Percentiles rank a stretch among this genome's conserved stretches.
These are phyloP conservation scores for Macadamia integrifolia DNA, from an alignment of 164 flowering plant species.

Conservation along the genomic window DNA sequence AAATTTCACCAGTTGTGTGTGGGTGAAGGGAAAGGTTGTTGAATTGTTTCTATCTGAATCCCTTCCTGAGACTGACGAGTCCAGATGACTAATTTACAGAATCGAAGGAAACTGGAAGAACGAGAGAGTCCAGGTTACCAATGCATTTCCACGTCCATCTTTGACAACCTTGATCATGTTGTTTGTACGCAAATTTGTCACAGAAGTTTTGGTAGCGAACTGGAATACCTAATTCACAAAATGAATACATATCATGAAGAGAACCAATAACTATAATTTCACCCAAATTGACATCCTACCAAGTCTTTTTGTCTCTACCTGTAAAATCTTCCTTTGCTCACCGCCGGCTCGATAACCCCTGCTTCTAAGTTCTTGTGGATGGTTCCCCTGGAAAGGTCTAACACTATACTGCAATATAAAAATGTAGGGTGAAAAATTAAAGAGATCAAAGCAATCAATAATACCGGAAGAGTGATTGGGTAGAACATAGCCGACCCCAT, in stretches of 20 bases:
- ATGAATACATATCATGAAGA: not conserved
- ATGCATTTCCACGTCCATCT: constrained; percentile 63
- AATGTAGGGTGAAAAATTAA: not conserved
- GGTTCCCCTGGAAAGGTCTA: constrained; percentile 72
- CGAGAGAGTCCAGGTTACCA: too few relatives aligned
- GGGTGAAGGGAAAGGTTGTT: too few relatives aligned
- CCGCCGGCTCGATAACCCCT: constrained; percentile 40
- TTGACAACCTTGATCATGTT: constrained; percentile 92
- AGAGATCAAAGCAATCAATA: not conserved
- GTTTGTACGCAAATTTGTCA: constrained; percentile 93
- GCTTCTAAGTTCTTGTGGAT: constrained; percentile 90
- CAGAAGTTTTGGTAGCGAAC: constrained; percentile 45
- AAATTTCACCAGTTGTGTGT: too few relatives aligned
- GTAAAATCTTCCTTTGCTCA: constrained; percentile 83
- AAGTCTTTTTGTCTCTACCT: constrained; percentile 36
- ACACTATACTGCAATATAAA: constrained; percentile 70
- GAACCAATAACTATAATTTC: not conserved
- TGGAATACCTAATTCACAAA: constrained; percentile 24
- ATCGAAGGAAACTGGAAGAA: too few relatives aligned
- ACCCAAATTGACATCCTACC: not conserved
- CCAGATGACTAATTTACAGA: too few relatives aligned
- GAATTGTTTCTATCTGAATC: too few relatives aligned
- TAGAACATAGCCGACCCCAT: too few relatives aligned
- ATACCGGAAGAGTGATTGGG: not conserved
- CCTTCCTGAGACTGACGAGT: too few relatives aligned